Percentiles rank a stretch among this genome's conserved stretches.
phyloP scores from a whole-genome alignment of 768 basidiomycete species.

The Leccinum barrowsii region DNA sequence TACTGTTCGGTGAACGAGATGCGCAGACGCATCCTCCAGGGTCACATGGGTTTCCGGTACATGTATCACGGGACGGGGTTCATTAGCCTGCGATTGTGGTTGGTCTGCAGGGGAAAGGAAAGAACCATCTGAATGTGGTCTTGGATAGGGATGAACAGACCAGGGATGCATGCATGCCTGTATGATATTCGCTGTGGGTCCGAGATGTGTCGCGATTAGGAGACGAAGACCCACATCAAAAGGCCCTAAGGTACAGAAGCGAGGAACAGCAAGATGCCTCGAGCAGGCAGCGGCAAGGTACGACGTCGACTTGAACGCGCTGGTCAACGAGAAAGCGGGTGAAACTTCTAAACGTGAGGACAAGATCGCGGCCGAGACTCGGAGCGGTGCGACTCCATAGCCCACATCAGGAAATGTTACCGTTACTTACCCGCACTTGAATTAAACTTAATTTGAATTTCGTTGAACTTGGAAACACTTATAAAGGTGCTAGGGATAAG shows the following conservation, averaged over 20 bases:
- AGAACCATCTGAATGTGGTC: neutral
- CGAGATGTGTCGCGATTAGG: conserved; percentile 5
- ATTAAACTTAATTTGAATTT: too few relatives aligned
- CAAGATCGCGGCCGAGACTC: neutral
- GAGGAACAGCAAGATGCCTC: neutral
- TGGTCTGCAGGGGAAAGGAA: neutral
- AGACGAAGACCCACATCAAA: neutral
- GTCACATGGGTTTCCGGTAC: neutral
- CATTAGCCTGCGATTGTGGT: conserved; percentile 5
- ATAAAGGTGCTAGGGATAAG: too few relatives aligned
- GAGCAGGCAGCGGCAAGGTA: neutral
- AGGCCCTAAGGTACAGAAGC: neutral
- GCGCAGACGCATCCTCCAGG: neutral
- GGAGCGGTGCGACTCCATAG: neutral
- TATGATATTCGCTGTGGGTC: neutral
- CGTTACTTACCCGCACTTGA: too few relatives aligned
- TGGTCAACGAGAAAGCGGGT: neutral
- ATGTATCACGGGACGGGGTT: neutral
- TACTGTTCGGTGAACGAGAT: neutral
- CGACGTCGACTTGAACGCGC: neutral
- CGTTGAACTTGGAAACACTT: too few relatives aligned
- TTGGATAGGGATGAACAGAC: neutral
- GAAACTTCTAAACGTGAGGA: neutral
- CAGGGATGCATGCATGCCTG: neutral
- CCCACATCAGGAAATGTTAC: too few relatives aligned